phyloP scores from a whole-genome alignment of 352 stramenopile species.

The Globisporangium yorkense region DNA sequence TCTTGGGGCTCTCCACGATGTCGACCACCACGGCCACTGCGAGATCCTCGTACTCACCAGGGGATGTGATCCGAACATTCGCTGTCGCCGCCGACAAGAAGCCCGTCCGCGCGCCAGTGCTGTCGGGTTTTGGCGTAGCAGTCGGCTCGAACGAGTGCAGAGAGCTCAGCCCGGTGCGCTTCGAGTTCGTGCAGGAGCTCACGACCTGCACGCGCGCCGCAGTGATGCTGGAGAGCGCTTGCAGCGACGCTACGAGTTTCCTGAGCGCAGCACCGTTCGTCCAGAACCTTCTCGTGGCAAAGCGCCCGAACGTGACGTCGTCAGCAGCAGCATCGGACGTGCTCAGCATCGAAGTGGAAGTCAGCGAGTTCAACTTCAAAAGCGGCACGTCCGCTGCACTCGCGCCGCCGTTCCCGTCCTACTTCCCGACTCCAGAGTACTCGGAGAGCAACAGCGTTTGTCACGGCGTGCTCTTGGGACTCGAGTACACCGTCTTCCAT shows the following conservation, averaged over 20 bases:
- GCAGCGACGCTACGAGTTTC: slow-evolving; percentile 1
- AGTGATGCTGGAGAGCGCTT: slow-evolving; percentile 10
- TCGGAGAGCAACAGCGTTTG: slow-evolving; percentile 10
- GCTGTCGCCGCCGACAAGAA: slow-evolving; percentile 1
- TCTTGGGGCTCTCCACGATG: background rate
- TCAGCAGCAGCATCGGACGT: background rate
- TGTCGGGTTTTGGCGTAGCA: slow-evolving; percentile 15
- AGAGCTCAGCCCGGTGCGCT: slow-evolving; percentile 18
- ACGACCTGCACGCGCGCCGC: slow-evolving; percentile 12
- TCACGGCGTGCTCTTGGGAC: slow-evolving; percentile 15
- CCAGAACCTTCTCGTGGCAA: slow-evolving; percentile 17
- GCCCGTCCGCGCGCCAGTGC: slow-evolving; percentile 12
- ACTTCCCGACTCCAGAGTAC: slow-evolving; percentile 19
- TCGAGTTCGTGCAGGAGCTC: slow-evolving; percentile 11
- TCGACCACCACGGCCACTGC: background rate
- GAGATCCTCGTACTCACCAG: slow-evolving; percentile 16
- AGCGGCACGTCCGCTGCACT: background rate
- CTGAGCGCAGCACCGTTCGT: slow-evolving; percentile 16
- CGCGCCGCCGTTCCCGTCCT: slow-evolving; percentile 14
- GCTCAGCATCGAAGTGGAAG: slow-evolving; percentile 13
- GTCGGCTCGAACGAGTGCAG: slow-evolving; percentile 25
- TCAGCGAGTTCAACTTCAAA: slow-evolving; percentile 12
- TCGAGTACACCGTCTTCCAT: slow-evolving; percentile 26
- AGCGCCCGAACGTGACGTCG: slow-evolving; percentile 16
- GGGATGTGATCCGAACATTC: slow-evolving; percentile 32